These are phyloP conservation scores for Reutealis trisperma DNA, from an alignment of 345 rosid species.

Conservation along the genomic window DNA sequence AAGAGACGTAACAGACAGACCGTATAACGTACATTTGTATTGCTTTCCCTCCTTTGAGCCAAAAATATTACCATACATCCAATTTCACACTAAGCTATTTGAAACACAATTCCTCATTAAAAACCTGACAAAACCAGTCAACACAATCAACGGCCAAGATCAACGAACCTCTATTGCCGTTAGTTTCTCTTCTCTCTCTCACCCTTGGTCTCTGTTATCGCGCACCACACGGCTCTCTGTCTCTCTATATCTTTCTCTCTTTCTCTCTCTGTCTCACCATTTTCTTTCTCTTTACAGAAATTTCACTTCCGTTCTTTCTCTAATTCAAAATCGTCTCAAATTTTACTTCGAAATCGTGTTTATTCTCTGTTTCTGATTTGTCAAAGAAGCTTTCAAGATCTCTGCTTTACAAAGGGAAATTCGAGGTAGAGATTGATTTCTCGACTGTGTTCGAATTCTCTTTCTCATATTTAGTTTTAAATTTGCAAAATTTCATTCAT, in stretches of 20 bases:
- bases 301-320: constrained; percentile 3
- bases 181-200: background rate
- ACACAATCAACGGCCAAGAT: background rate
- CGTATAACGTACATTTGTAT: too few relatives aligned
- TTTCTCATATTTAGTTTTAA: background rate
- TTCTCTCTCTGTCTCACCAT: background rate
- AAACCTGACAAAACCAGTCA: background rate
- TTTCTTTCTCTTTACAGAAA: constrained; percentile 9
- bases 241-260: background rate
- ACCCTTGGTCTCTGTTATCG: background rate
- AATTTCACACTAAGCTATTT: background rate
- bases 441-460: constrained; percentile 6
- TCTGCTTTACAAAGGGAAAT: background rate
- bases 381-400: background rate
- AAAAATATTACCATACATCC: background rate
- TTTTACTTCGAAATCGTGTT: background rate
- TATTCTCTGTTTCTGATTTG: background rate
- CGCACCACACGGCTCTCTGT: background rate
- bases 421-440: constrained; percentile 17
- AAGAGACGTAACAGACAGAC: too few relatives aligned
- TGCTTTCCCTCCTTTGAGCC: background rate
- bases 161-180: background rate
- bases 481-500: background rate
- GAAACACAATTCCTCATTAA: background rate
- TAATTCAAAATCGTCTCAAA: background rate